Evolutionary conservation across 345 rosid genomes (phyloP).

Genomic region (Salix dunnii): DNA sequence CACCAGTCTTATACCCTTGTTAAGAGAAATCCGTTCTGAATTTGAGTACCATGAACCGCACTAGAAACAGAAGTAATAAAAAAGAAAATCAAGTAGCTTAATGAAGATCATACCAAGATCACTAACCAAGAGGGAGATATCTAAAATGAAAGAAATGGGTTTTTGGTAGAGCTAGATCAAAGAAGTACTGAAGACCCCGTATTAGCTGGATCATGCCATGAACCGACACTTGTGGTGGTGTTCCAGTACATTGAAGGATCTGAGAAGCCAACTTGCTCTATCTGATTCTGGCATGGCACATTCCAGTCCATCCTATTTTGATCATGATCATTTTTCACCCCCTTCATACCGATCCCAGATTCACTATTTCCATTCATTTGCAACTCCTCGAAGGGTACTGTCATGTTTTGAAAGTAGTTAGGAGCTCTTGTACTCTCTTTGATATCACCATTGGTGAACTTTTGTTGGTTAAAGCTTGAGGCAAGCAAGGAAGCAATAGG

Average conservation of each 20-base stretch:
- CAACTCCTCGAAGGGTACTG: constrained; percentile 46
- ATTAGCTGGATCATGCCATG: constrained; percentile 73
- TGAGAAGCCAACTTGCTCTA: constrained; percentile 42
- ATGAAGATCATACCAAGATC: constrained; percentile 19
- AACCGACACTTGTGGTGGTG: constrained; percentile 32
- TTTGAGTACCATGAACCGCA: constrained; percentile 18
- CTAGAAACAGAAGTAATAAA: constrained; percentile 18
- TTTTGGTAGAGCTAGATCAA: constrained; percentile 46
- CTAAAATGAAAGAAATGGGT: constrained; percentile 27
- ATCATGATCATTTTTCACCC: constrained; percentile 43
- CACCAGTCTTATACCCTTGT: constrained; percentile 6
- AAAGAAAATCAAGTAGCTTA: constrained; percentile 17
- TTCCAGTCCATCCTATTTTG: constrained; percentile 39
- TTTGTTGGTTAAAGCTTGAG: constrained; percentile 51
- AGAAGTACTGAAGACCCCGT: constrained; percentile 74
- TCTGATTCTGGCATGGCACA: constrained; percentile 35
- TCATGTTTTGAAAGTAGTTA: constrained; percentile 35
- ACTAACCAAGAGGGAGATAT: constrained; percentile 44
- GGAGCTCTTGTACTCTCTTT: constrained; percentile 31
- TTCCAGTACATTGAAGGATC: constrained; percentile 65
- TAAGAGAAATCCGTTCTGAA: neutral
- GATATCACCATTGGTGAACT: constrained; percentile 32
- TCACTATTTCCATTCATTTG: constrained; percentile 40
- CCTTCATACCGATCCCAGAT: constrained; percentile 33
- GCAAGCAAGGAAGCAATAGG: constrained; percentile 53